These are phyloP conservation scores for Pestalotiopsis fici DNA, from an alignment of 2,329 filamentous ascomycete species.

Conservation along the genomic window DNA sequence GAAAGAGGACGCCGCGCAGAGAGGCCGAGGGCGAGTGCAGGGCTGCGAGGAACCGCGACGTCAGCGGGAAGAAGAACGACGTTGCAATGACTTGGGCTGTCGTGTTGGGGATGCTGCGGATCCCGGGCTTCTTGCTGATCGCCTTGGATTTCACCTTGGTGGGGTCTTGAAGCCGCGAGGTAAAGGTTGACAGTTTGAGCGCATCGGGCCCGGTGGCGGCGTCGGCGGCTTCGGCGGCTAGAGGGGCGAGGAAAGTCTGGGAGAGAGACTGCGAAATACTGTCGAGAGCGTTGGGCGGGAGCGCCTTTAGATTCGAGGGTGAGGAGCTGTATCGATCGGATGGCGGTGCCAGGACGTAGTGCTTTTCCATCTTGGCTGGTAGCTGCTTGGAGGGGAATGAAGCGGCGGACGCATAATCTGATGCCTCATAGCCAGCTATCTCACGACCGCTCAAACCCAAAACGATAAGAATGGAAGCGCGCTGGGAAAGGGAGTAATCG, in stretches of 20 bases:
- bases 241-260: conserved; percentile 73
- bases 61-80: conserved; percentile 85
- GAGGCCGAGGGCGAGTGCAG: conserved; percentile 41
- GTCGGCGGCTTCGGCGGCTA: conserved; percentile 82
- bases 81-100: conserved; percentile 75
- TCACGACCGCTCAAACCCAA: conserved; percentile 83
- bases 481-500: conserved; percentile 85
- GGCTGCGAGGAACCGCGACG: conserved; percentile 74
- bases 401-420: conserved; percentile 47
- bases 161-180: conserved; percentile 69
- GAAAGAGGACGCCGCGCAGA: conserved; percentile 63
- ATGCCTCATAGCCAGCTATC: conserved; percentile 73
- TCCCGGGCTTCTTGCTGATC: conserved; percentile 33
- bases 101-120: conserved; percentile 70
- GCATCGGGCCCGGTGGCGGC: conserved; percentile 76
- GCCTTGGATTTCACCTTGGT: conserved; percentile 27
- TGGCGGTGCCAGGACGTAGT: conserved; percentile 56
- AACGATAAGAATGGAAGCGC: conserved; percentile 78
- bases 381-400: conserved; percentile 82
- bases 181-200: conserved; percentile 89
- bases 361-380: conserved; percentile 69
- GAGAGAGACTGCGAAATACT: conserved; percentile 68
- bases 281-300: conserved; percentile 64
- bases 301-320: conserved; percentile 46
- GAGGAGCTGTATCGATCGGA: conserved; percentile 18